Evolutionary conservation across 306 rosid species (phyloP).

Genomic region (Castanospermum australe): DNA sequence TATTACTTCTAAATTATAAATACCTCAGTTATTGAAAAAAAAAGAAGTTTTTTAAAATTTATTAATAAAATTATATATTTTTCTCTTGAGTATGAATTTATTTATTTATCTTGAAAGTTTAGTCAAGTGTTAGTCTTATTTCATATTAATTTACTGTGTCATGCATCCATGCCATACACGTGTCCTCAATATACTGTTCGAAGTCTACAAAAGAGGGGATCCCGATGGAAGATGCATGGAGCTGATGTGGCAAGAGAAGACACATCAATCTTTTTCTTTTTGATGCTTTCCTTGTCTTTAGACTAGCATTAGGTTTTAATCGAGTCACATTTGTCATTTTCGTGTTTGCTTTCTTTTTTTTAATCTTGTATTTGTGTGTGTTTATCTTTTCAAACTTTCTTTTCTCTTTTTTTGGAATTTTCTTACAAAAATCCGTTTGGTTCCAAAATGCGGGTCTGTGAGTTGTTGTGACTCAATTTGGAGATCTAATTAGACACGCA

Average conservation of each 20-base stretch:
- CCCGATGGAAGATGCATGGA: not conserved
- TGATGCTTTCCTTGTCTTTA: not conserved
- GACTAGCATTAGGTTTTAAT: not conserved
- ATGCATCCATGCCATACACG: constrained; percentile 22
- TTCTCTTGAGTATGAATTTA: too few relatives aligned
- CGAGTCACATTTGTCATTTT: not conserved
- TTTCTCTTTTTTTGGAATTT: not conserved
- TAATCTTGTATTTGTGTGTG: not conserved
- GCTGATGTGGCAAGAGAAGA: constrained; percentile 29
- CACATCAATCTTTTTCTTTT: not conserved
- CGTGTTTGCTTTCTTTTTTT: not conserved
- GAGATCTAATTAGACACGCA: not conserved
- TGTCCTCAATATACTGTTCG: too few relatives aligned
- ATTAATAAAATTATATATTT: too few relatives aligned
- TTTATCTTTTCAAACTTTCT: not conserved
- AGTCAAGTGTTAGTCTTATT: too few relatives aligned
- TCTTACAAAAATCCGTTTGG: not conserved
- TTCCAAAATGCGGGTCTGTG: not conserved
- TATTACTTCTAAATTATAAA: too few relatives aligned
- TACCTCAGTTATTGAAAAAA: too few relatives aligned
- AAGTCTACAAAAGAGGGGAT: not conserved
- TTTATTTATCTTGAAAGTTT: too few relatives aligned
- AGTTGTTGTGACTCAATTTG: not conserved
- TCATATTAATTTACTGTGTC: too few relatives aligned
- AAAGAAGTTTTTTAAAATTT: too few relatives aligned